These are phyloP conservation scores for Colletotrichum sp. DNA, from an alignment of 2,329 filamentous ascomycete species.

Conservation along the genomic window DNA sequence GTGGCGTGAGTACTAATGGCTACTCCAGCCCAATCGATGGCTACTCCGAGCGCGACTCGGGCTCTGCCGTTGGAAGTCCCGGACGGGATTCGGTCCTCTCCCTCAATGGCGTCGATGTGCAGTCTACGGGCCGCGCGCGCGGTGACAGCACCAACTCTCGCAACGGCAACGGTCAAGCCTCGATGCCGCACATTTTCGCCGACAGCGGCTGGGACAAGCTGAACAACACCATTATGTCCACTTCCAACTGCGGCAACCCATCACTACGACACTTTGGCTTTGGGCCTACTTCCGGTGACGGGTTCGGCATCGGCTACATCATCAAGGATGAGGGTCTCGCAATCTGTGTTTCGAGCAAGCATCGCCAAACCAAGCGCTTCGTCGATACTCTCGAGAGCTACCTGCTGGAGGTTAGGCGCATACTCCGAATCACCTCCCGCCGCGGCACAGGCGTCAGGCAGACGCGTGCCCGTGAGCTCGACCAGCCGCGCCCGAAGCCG, in stretches of 20 bases:
- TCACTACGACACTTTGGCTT: constrained; percentile 95
- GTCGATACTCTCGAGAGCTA: constrained; percentile 91
- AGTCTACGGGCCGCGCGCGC: constrained; percentile 34
- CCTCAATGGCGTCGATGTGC: constrained; percentile 35
- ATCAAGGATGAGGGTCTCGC: constrained; percentile 94
- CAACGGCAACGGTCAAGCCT: constrained; percentile 40
- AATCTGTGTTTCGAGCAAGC: constrained; percentile 92
- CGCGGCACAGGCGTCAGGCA: constrained; percentile 41
- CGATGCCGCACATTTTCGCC: constrained; percentile 81
- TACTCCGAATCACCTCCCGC: constrained; percentile 72
- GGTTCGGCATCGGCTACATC: constrained; percentile 98
- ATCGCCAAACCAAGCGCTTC: constrained; percentile 89
- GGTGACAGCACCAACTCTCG: constrained; percentile 61
- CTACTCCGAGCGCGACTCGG: constrained; percentile 49
- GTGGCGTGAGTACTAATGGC: constrained; percentile 62
- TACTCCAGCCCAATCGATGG: constrained; percentile 65
- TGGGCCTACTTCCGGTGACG: constrained; percentile 89
- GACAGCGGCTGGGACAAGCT: constrained; percentile 93
- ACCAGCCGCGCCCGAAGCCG: constrained; percentile 40
- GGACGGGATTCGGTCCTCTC: constrained; percentile 55
- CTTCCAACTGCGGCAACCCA: constrained; percentile 98
- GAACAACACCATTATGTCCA: constrained; percentile 92
- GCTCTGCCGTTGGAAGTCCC: constrained; percentile 57
- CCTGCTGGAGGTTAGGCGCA: constrained; percentile 85
- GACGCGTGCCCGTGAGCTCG: constrained; percentile 60